Conservation (phyloP, 1,139 yeast genomes). For the Taphrina wiesneri region DNA sequence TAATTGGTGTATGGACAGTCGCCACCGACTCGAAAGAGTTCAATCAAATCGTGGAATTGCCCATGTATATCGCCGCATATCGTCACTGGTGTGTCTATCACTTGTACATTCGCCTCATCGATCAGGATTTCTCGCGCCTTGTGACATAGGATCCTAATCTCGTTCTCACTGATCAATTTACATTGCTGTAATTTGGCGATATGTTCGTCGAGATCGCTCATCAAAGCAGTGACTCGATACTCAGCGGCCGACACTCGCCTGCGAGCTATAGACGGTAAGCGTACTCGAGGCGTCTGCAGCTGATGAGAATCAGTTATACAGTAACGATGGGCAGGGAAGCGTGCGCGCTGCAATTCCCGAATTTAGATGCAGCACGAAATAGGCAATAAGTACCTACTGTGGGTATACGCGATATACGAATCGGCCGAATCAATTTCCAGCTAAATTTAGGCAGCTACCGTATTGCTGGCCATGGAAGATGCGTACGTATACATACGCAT, state of each 20-base stretch:
- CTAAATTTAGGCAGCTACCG: too few relatives aligned
- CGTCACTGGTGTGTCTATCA: conserved; percentile 95
- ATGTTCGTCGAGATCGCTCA: conserved; percentile 40
- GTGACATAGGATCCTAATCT: conserved; percentile 76
- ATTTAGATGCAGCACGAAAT: neutral
- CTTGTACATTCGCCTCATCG: conserved; percentile 89
- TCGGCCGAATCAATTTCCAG: too few relatives aligned
- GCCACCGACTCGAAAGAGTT: conserved; percentile 84
- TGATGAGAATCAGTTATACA: too few relatives aligned
- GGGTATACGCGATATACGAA: neutral
- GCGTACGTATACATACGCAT: neutral
- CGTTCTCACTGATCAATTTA: conserved; percentile 79
- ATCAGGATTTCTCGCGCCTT: conserved; percentile 92
- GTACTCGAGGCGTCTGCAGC: neutral
- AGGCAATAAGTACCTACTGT: too few relatives aligned
- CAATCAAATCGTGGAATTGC: conserved; percentile 89
- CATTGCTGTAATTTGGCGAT: conserved; percentile 69
- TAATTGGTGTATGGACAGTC: conserved; percentile 82
- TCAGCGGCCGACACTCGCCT: neutral
- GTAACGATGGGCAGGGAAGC: too few relatives aligned
- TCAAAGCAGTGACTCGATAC: neutral
- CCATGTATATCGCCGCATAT: conserved; percentile 98
- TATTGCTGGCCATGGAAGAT: too few relatives aligned
- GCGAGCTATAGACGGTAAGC: neutral
- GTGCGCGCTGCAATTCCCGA: neutral